phyloP scores from a whole-genome alignment of 148 eudicot genomes.

The Arctostaphylos glauca region DNA sequence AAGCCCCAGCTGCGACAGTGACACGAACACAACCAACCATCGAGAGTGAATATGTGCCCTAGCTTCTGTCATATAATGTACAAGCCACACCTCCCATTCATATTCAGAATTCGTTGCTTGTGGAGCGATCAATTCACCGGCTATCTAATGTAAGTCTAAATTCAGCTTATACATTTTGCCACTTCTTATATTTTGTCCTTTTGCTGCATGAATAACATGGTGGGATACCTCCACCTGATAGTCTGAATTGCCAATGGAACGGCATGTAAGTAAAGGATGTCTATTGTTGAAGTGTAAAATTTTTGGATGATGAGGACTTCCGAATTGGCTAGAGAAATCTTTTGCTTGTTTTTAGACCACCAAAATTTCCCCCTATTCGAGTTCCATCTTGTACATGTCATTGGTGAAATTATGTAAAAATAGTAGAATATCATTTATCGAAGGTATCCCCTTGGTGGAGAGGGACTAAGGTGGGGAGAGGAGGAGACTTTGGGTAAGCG shows the following conservation, averaged over 20 bases:
- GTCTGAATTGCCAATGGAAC: not conserved
- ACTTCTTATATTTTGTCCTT: not conserved
- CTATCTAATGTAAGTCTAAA: constrained; percentile 57
- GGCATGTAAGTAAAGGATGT: not conserved
- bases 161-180: not conserved
- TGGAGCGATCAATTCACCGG: constrained; percentile 87
- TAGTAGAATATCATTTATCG: too few relatives aligned
- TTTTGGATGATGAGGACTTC: not conserved
- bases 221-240: constrained; percentile 6
- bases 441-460: too few relatives aligned
- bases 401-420: not conserved
- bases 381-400: not conserved
- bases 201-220: not conserved
- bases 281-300: not conserved
- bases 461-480: not conserved
- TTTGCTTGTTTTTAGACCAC: not conserved
- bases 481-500: not conserved
- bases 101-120: constrained; percentile 47
- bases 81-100: constrained; percentile 34
- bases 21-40: constrained; percentile 82
- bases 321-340: not conserved
- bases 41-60: constrained; percentile 80
- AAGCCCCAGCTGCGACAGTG: constrained; percentile 78
- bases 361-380: not conserved
- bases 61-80: constrained; percentile 25